phyloP scores from a whole-genome alignment of 768 basidiomycete genomes.

The Hericium erinaceus region DNA sequence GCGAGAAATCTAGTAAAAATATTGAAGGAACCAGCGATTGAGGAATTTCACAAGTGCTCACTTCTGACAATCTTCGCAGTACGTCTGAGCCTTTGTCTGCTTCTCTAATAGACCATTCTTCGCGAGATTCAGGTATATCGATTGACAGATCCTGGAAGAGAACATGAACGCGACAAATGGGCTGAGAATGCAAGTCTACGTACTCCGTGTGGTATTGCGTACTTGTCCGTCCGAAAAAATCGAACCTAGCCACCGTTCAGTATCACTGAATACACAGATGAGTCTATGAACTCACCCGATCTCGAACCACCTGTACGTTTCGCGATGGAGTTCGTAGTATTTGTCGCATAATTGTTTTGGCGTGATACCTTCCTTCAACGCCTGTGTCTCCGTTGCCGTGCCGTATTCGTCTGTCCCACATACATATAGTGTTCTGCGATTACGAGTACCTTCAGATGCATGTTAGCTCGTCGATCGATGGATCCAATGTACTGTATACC shows the following conservation, averaged over 20 bases:
- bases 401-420: conserved; percentile 99
- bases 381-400: conserved; percentile 98
- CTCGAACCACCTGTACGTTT: conserved; percentile 97
- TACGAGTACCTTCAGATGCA: conserved; percentile 47
- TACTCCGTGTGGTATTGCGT: conserved; percentile 85
- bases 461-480: conserved; percentile 5
- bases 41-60: conserved; percentile 22
- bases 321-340: conserved; percentile 80
- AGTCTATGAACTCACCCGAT: conserved; percentile 51
- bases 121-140: conserved; percentile 77
- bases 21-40: conserved; percentile 7
- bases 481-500: conserved; percentile 15
- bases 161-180: not conserved
- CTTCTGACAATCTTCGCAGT: conserved; percentile 88
- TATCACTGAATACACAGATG: not conserved
- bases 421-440: conserved; percentile 85
- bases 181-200: conserved; percentile 15
- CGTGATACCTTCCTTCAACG: conserved; percentile 76
- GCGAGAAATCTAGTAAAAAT: conserved; percentile 66
- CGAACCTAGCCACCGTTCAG: conserved; percentile 49
- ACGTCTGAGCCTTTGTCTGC: conserved; percentile 87
- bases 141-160: conserved; percentile 72
- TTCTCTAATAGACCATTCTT: conserved; percentile 69
- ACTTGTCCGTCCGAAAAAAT: conserved; percentile 93
- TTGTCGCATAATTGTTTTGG: conserved; percentile 83